phyloP scores from a whole-genome alignment of 495 filamentous ascomycete genomes.

The Penicillium desertorum region DNA sequence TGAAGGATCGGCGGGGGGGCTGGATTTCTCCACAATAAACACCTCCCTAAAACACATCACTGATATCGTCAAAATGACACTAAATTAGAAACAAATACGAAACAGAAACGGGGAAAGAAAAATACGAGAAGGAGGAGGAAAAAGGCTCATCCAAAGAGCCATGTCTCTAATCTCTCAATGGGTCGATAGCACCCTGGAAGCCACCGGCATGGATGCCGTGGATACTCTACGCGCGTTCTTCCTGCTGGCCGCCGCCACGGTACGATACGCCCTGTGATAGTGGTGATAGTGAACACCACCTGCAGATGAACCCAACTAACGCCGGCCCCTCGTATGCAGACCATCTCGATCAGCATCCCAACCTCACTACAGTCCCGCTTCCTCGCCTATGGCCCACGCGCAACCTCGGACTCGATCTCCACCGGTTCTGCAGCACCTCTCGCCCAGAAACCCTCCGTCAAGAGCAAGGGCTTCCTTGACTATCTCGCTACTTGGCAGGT shows the following conservation, averaged over 20 bases:
- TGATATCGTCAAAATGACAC: conserved; percentile 6
- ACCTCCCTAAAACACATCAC: conserved; percentile 4
- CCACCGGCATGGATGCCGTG: conserved; percentile 41
- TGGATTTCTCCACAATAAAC: conserved; percentile 12
- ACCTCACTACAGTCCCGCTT: conserved; percentile 54
- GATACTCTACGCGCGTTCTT: conserved; percentile 46
- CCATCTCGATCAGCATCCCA: conserved; percentile 53
- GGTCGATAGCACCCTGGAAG: conserved; percentile 30
- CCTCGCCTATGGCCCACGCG: conserved; percentile 58
- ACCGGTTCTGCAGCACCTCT: conserved; percentile 10
- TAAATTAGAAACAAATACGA: not conserved
- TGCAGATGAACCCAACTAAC: conserved; percentile 15
- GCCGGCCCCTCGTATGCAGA: conserved; percentile 38
- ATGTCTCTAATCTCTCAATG: conserved; percentile 28
- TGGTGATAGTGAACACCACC: conserved; percentile 12
- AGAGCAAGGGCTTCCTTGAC: conserved; percentile 44
- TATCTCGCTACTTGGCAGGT: conserved; percentile 56
- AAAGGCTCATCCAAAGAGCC: not conserved
- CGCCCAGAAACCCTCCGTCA: not conserved
- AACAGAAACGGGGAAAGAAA: not conserved
- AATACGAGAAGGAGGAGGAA: not conserved
- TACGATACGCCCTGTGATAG: conserved; percentile 32
- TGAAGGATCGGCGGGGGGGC: conserved; percentile 9
- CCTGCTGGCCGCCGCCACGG: conserved; percentile 48
- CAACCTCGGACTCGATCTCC: conserved; percentile 31